Percentiles rank a stretch among this genome's conserved stretches.
Evolutionary conservation across 768 basidiomycete species (phyloP).

Genomic region (Coprinopsis cinerea): DNA sequence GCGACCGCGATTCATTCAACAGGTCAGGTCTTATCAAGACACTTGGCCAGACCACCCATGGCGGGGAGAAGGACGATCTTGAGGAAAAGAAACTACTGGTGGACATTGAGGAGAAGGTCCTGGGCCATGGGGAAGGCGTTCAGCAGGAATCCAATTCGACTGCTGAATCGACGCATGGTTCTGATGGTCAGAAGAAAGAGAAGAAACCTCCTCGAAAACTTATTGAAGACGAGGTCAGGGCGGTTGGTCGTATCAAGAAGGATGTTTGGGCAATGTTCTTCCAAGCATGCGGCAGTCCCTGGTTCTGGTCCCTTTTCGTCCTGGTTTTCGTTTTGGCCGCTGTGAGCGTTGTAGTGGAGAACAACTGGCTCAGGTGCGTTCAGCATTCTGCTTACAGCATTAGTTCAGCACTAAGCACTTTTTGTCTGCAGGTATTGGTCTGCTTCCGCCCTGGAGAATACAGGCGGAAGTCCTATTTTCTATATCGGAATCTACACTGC

Average conservation of each 20-base stretch:
- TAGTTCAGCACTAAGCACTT: conserved; percentile 4
- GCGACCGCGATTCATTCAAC: conserved; percentile 57
- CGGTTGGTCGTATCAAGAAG: conserved; percentile 60
- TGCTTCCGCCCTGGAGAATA: conserved; percentile 35
- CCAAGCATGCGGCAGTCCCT: conserved; percentile 35
- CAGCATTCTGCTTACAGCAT: not conserved
- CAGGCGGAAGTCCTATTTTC: conserved; percentile 42
- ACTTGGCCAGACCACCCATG: conserved; percentile 40
- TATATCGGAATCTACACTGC: conserved; percentile 71
- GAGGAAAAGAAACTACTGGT: conserved; percentile 41
- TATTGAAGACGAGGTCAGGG: conserved; percentile 79
- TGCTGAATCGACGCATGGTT: conserved; percentile 34
- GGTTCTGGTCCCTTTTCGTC: conserved; percentile 56
- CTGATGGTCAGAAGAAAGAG: conserved; percentile 22
- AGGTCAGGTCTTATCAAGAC: not conserved
- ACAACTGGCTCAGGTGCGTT: conserved; percentile 58
- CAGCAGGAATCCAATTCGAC: conserved; percentile 35
- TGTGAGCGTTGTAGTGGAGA: conserved; percentile 62
- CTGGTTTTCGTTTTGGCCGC: conserved; percentile 49
- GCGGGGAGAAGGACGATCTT: conserved; percentile 39
- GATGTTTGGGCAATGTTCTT: conserved; percentile 54
- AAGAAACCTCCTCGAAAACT: conserved; percentile 63
- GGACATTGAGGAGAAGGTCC: conserved; percentile 31
- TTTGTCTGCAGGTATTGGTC: conserved; percentile 47
- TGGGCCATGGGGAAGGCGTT: conserved; percentile 47